Percentiles rank a stretch among this genome's conserved stretches.
Evolutionary conservation across 2,329 filamentous ascomycete species (phyloP).

Genomic region (Penicillium verrucosum): DNA sequence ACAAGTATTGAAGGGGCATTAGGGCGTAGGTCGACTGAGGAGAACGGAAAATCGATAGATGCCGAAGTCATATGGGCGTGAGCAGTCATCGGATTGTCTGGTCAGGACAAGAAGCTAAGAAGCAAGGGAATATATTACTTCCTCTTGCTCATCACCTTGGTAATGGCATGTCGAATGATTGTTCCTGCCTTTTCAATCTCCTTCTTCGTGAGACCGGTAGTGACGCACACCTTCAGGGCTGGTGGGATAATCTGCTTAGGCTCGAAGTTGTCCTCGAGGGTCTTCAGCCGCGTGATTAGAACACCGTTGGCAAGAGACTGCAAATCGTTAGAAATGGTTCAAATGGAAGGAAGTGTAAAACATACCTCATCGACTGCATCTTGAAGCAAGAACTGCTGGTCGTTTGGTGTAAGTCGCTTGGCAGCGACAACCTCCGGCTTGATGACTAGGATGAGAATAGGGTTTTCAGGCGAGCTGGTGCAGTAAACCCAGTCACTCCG

Average conservation of each 20-base stretch:
- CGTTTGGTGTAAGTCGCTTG: conserved; percentile 64
- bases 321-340: not conserved
- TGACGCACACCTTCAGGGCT: conserved; percentile 87
- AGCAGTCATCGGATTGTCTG: conserved; percentile 19
- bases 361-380: conserved; percentile 95
- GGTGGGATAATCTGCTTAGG: conserved; percentile 70
- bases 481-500: conserved; percentile 89
- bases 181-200: conserved; percentile 93
- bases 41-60: conserved; percentile 9
- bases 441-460: conserved; percentile 76
- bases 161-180: conserved; percentile 85
- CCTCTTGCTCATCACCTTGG: conserved; percentile 72
- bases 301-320: conserved; percentile 84
- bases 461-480: conserved; percentile 79
- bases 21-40: conserved; percentile 18
- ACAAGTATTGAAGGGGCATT: conserved; percentile 21
- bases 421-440: conserved; percentile 77
- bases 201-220: conserved; percentile 82
- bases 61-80: conserved; percentile 23
- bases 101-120: conserved; percentile 9
- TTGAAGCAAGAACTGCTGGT: conserved; percentile 80
- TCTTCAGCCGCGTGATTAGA: conserved; percentile 82
- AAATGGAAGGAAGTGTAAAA: conserved; percentile 8
- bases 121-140: conserved; percentile 34
- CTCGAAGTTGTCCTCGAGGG: conserved; percentile 63